A percentile compares a stretch with the other conserved stretches of the same genome.
Conservation (phyloP, 805 yeast species). For the Torulaspora microellipsoides region DNA sequence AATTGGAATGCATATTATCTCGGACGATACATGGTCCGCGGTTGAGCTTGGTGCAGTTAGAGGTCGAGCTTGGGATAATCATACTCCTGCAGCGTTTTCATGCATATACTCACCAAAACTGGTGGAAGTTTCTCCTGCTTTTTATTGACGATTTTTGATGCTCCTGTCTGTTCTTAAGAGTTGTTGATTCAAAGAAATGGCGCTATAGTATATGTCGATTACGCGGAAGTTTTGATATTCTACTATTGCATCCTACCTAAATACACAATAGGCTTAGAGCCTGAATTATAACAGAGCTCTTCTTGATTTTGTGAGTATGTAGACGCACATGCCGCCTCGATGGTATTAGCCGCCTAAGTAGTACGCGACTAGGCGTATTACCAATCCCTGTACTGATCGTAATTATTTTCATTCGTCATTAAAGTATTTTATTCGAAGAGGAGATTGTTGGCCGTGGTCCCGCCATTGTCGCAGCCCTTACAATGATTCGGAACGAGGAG, state of each 20-base stretch:
- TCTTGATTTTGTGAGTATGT: too few relatives aligned
- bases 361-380: neutral
- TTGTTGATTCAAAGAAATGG: neutral
- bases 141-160: neutral
- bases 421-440: neutral
- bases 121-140: neutral
- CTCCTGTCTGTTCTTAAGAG: neutral
- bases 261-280: neutral
- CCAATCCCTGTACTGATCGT: neutral
- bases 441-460: too few relatives aligned
- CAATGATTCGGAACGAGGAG: neutral
- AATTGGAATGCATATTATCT: neutral
- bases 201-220: neutral
- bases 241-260: neutral
- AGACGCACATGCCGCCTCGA: too few relatives aligned
- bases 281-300: neutral
- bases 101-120: neutral
- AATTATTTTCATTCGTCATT: neutral
- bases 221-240: too few relatives aligned
- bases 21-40: neutral
- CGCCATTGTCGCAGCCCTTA: neutral
- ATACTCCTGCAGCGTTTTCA: neutral
- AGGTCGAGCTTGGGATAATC: neutral
- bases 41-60: neutral
- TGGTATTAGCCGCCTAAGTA: neutral